Conservation (phyloP, 2,329 filamentous ascomycete species). For the Bipolaris oryzae region DNA sequence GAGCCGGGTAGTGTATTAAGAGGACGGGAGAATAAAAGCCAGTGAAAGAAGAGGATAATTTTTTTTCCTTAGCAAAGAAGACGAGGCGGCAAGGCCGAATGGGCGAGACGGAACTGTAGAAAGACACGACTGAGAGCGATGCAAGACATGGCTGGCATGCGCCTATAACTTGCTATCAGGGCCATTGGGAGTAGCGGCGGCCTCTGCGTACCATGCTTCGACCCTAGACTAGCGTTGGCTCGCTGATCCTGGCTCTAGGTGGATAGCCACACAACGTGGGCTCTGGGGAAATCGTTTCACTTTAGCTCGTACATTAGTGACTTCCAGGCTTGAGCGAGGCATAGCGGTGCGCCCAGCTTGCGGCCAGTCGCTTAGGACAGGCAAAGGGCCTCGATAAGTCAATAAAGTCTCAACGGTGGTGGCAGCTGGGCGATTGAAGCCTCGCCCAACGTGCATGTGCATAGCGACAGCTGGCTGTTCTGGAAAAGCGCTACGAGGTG, state of each 20-base stretch:
- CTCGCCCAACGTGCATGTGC: constrained; percentile 26
- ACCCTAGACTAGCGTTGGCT: constrained; percentile 36
- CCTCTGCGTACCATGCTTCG: constrained; percentile 30
- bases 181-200: constrained; percentile 36
- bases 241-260: constrained; percentile 36
- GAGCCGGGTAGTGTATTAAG: constrained; percentile 26
- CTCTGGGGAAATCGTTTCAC: constrained; percentile 50
- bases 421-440: constrained; percentile 21
- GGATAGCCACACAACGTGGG: constrained; percentile 45
- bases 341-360: constrained; percentile 24
- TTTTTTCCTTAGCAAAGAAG: constrained; percentile 20
- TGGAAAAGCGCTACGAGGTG: constrained; percentile 26
- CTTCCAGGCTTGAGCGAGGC: constrained; percentile 27
- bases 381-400: constrained; percentile 12
- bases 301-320: constrained; percentile 30
- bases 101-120: constrained; percentile 22
- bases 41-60: constrained; percentile 20
- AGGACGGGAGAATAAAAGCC: constrained; percentile 21
- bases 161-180: constrained; percentile 47
- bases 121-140: constrained; percentile 26
- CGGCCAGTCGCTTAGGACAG: constrained; percentile 10
- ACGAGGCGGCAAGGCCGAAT: constrained; percentile 20
- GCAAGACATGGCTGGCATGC: constrained; percentile 41
- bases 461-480: constrained; percentile 24
- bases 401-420: constrained; percentile 26